Percentiles rank a stretch among this genome's conserved stretches.
Conservation (phyloP, 768 basidiomycete species). For the Porpolomopsis calyptriformis region DNA sequence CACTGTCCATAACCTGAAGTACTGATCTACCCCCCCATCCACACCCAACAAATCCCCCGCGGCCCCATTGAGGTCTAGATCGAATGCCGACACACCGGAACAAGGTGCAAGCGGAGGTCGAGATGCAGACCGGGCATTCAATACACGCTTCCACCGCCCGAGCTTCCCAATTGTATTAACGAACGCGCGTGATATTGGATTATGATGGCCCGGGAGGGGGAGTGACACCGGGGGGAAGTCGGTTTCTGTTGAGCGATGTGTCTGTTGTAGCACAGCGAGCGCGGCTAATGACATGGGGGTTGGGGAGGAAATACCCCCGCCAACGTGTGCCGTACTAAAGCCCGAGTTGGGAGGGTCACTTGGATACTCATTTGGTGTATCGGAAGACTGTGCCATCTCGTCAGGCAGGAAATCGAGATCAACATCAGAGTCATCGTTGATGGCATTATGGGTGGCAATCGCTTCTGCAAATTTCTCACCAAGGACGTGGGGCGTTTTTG, state of each 20-base stretch:
- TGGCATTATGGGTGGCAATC: constrained; percentile 32
- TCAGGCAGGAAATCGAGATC: constrained; percentile 68
- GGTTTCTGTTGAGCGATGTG: constrained; percentile 19
- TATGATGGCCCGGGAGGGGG: constrained; percentile 45
- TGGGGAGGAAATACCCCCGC: constrained; percentile 28
- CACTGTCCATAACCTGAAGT: constrained; percentile 31
- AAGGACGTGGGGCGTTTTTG: constrained; percentile 33
- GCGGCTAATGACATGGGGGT: constrained; percentile 39
- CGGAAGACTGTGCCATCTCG: constrained; percentile 26
- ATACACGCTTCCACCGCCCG: constrained; percentile 72
- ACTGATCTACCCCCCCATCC: constrained; percentile 55
- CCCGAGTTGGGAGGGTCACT: constrained; percentile 41
- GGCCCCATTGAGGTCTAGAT: constrained; percentile 47
- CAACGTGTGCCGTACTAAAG: constrained; percentile 30
- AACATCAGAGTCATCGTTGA: constrained; percentile 48
- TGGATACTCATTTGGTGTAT: constrained; percentile 23
- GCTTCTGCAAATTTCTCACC: constrained; percentile 62
- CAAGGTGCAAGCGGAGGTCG: constrained; percentile 24
- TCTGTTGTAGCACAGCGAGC: constrained; percentile 54
- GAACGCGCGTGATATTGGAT: constrained; percentile 61
- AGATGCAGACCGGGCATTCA: constrained; percentile 37
- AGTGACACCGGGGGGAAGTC: constrained; percentile 33
- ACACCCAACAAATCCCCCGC: constrained; percentile 50
- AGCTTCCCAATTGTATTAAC: constrained; percentile 76
- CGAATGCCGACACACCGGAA: constrained; percentile 56